Conservation (phyloP, 192 early-diverging fungal genomes). For the Umbelopsis ramanniana region DNA sequence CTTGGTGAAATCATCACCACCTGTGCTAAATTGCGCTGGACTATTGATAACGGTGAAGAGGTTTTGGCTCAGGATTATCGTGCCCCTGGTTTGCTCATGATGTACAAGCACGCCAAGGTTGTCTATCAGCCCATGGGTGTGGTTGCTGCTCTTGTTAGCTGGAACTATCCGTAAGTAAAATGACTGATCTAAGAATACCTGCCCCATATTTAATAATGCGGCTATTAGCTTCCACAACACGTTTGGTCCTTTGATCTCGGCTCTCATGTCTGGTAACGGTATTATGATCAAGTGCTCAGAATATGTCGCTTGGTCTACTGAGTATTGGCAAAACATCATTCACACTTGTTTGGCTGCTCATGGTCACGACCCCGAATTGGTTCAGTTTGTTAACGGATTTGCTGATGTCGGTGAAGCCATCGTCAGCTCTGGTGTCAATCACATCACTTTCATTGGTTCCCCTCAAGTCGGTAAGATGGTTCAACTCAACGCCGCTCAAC, state of each 20-base stretch:
- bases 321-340: conserved; percentile 69
- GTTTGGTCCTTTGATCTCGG: conserved; percentile 79
- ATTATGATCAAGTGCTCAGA: conserved; percentile 86
- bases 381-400: conserved; percentile 81
- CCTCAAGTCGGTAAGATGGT: conserved; percentile 80
- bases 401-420: conserved; percentile 81
- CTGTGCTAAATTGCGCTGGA: conserved; percentile 80
- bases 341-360: conserved; percentile 66
- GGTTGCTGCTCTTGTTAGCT: conserved; percentile 79
- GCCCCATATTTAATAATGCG: not conserved
- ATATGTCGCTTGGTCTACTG: conserved; percentile 81
- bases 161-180: conserved; percentile 86
- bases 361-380: conserved; percentile 78
- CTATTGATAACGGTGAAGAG: conserved; percentile 75
- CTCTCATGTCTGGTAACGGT: conserved; percentile 85
- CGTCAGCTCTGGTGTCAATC: conserved; percentile 63
- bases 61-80: conserved; percentile 69
- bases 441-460: conserved; percentile 90
- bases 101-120: conserved; percentile 77
- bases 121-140: conserved; percentile 84
- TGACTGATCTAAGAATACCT: not conserved
- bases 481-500: conserved; percentile 69
- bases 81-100: conserved; percentile 69
- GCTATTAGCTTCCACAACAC: conserved; percentile 66
- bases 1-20: conserved; percentile 85